Conservation (phyloP, 1,139 yeast species). For the Geotrichum candidum region DNA sequence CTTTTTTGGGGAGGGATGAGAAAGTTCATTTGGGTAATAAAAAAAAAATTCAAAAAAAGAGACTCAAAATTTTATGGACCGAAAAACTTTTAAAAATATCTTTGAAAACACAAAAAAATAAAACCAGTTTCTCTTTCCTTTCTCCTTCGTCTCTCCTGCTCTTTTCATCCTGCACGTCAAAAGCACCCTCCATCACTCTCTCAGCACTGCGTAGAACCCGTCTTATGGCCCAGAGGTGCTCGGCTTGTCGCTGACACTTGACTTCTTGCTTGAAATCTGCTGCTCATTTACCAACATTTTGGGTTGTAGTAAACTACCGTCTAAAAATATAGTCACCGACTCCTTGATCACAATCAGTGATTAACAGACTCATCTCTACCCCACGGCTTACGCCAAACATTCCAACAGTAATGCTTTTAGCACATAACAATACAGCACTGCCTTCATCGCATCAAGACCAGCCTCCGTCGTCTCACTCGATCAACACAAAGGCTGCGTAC, state of each 20-base stretch:
- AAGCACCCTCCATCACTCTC: background rate
- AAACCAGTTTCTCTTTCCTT: background rate
- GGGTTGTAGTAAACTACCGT: background rate
- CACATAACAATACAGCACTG: background rate
- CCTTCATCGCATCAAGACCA: background rate
- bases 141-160: background rate
- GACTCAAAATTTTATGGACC: background rate
- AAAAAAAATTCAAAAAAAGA: too few relatives aligned
- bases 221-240: background rate
- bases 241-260: background rate
- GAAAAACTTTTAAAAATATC: too few relatives aligned
- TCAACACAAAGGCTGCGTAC: background rate
- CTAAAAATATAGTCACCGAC: background rate
- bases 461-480: background rate
- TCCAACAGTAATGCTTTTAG: background rate
- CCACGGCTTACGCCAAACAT: background rate
- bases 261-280: background rate
- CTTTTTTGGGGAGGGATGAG: background rate
- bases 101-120: too few relatives aligned
- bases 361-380: background rate
- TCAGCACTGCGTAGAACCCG: background rate
- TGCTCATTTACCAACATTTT: background rate
- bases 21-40: too few relatives aligned
- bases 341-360: background rate
- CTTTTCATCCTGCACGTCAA: background rate